Percentiles rank a stretch among this genome's conserved stretches.
Evolutionary conservation across 106 monocot genomes (phyloP).

Genomic region (Allium fistulosum): DNA sequence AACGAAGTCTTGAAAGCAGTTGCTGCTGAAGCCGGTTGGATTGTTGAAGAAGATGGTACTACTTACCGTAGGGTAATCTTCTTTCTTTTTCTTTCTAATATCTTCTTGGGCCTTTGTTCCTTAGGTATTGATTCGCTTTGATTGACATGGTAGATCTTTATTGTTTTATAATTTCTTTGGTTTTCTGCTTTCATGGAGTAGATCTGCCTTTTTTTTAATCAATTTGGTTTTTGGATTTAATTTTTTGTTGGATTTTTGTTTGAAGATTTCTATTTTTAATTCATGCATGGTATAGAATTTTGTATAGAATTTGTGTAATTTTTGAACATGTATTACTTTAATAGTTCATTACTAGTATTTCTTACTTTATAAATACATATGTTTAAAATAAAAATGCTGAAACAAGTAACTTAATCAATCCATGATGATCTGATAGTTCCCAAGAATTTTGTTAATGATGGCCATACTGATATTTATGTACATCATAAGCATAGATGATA

Average conservation of each 20-base stretch:
- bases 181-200: neutral
- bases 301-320: too few relatives aligned
- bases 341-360: too few relatives aligned
- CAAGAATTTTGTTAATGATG: too few relatives aligned
- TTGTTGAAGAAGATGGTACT: slow-evolving; percentile 64
- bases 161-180: neutral
- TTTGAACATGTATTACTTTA: too few relatives aligned
- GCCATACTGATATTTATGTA: too few relatives aligned
- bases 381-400: too few relatives aligned
- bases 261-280: neutral
- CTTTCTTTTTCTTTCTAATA: neutral
- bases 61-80: slow-evolving; percentile 62
- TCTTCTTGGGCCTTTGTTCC: slow-evolving; percentile 2
- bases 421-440: too few relatives aligned
- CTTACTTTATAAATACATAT: too few relatives aligned
- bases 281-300: neutral
- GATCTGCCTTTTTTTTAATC: neutral
- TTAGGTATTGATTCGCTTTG: neutral
- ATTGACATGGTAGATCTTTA: neutral
- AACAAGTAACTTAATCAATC: too few relatives aligned
- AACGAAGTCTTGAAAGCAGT: slow-evolving; percentile 81
- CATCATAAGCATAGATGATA: too few relatives aligned
- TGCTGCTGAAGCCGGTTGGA: slow-evolving; percentile 64
- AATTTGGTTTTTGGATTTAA: neutral
- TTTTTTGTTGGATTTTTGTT: neutral